phyloP scores from a whole-genome alignment of 1,139 yeast species.

The Pneumocystis canis region DNA sequence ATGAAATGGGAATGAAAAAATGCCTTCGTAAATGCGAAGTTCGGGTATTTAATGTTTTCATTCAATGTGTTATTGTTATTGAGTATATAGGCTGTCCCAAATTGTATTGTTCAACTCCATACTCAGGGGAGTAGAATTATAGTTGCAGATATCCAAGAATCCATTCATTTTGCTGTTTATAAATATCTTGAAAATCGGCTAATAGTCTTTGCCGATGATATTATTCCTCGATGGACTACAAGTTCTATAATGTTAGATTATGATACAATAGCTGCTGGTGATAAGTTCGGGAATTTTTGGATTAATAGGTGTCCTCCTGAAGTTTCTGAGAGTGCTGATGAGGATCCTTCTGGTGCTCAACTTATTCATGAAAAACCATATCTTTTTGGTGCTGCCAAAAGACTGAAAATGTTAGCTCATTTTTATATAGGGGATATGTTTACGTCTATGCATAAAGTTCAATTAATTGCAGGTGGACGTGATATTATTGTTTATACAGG shows the following conservation, averaged over 20 bases:
- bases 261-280: constrained; percentile 73
- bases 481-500: constrained; percentile 62
- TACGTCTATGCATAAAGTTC: constrained; percentile 42
- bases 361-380: constrained; percentile 24
- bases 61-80: neutral
- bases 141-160: constrained; percentile 53
- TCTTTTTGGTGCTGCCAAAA: constrained; percentile 40
- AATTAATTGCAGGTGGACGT: constrained; percentile 44
- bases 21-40: constrained; percentile 46
- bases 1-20: constrained; percentile 67
- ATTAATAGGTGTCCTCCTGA: constrained; percentile 44
- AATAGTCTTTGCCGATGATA: constrained; percentile 55
- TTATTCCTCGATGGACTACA: constrained; percentile 52
- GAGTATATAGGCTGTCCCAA: constrained; percentile 20
- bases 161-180: constrained; percentile 45
- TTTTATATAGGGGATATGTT: constrained; percentile 59
- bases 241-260: constrained; percentile 47
- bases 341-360: constrained; percentile 34
- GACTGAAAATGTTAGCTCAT: constrained; percentile 43
- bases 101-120: constrained; percentile 37
- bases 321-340: constrained; percentile 34
- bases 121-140: constrained; percentile 47
- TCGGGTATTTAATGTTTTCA: constrained; percentile 18
- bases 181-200: constrained; percentile 40
- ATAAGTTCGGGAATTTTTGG: constrained; percentile 70